phyloP scores from a whole-genome alignment of 2,329 filamentous ascomycete genomes.

The Fusarium sp. region DNA sequence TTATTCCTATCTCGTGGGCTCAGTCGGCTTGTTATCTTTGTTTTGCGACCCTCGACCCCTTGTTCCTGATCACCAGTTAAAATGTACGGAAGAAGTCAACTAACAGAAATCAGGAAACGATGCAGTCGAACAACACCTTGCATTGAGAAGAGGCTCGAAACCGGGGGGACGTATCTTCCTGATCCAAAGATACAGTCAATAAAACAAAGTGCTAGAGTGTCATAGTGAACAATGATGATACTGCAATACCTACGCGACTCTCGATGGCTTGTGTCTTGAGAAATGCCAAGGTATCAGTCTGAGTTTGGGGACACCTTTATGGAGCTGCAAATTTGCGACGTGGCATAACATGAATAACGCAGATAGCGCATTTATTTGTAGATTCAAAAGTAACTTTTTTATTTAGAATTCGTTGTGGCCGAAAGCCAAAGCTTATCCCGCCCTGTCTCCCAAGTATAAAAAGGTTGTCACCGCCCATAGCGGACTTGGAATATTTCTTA shows the following conservation, averaged over 20 bases:
- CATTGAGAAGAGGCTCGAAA: not conserved
- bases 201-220: fast-evolving
- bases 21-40: fast-evolving
- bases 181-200: not conserved
- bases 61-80: fast-evolving
- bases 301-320: fast-evolving
- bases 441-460: not conserved
- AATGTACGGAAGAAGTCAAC: not conserved
- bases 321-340: fast-evolving
- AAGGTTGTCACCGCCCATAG: fast-evolving
- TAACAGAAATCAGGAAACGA: not conserved
- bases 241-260: not conserved
- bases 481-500: fast-evolving
- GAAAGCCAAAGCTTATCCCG: not conserved
- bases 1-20: fast-evolving
- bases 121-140: fast-evolving
- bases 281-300: not conserved
- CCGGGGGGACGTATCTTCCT: not conserved
- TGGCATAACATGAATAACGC: fast-evolving
- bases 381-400: fast-evolving
- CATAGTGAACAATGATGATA: not conserved
- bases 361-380: fast-evolving
- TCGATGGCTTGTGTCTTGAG: not conserved
- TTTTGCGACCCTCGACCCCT: fast-evolving
- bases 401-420: fast-evolving